Evolutionary conservation across 768 basidiomycete genomes (phyloP).

Genomic region (Thelephora ganbajun): DNA sequence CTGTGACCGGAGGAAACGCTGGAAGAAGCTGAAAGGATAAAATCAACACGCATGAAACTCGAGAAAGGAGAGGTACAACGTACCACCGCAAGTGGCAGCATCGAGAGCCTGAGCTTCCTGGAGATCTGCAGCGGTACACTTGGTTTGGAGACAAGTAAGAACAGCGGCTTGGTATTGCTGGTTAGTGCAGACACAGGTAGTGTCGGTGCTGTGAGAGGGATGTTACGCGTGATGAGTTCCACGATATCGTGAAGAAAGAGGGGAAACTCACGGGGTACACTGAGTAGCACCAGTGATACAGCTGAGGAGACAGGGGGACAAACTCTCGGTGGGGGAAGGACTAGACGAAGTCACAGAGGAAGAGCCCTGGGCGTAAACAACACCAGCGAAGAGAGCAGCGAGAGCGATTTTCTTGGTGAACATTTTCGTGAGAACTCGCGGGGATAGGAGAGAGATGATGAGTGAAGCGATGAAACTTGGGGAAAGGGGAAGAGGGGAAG

Average conservation of each 20-base stretch:
- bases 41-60: no score
- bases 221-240: not conserved
- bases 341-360: not conserved
- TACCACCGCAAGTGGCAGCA: slow-evolving; percentile 18
- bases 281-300: slow-evolving; percentile 9
- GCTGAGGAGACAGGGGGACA: slow-evolving; percentile 8
- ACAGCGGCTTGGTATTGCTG: slow-evolving; percentile 22
- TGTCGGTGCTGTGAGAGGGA: slow-evolving; percentile 19
- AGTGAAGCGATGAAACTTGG: no score
- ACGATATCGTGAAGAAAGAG: not conserved
- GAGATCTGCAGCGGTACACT: slow-evolving; percentile 20
- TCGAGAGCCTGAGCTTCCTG: slow-evolving; percentile 20
- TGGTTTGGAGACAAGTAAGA: slow-evolving; percentile 17
- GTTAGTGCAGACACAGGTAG: slow-evolving; percentile 26
- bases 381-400: slow-evolving; percentile 4
- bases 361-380: slow-evolving; percentile 8
- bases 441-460: no score
- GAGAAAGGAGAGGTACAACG: slow-evolving; percentile 1
- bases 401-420: slow-evolving; percentile 1
- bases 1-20: not conserved
- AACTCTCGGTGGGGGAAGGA: not conserved
- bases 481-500: no score
- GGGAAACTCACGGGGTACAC: slow-evolving; percentile 9
- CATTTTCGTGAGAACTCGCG: not conserved
- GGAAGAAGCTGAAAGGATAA: not conserved